Conservation (phyloP, 331 rosid species). For the Dryas integrifolia region DNA sequence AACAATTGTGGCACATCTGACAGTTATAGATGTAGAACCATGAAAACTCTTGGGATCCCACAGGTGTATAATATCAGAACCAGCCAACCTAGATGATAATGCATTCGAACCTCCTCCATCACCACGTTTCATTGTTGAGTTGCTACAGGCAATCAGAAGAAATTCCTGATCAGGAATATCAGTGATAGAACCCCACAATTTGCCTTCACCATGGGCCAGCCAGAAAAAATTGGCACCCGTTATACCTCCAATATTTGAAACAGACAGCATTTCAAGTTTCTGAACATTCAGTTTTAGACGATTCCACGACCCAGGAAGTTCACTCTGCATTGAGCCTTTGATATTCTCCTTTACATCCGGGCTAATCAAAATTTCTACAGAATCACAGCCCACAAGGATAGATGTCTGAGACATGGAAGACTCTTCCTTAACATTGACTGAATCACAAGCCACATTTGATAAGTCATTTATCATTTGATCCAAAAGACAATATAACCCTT, state of each 20-base stretch:
- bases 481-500: constrained; percentile 44
- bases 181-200: constrained; percentile 63
- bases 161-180: constrained; percentile 69
- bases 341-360: constrained; percentile 51
- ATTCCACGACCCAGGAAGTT: constrained; percentile 91
- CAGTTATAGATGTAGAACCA: constrained; percentile 57
- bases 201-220: constrained; percentile 83
- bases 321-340: constrained; percentile 65
- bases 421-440: constrained; percentile 36
- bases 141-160: constrained; percentile 70
- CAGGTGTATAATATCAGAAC: constrained; percentile 68
- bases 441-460: constrained; percentile 39
- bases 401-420: constrained; percentile 59
- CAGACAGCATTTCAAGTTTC: constrained; percentile 65
- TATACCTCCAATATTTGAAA: constrained; percentile 70
- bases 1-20: constrained; percentile 77
- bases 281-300: constrained; percentile 61
- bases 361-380: constrained; percentile 54
- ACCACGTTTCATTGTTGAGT: constrained; percentile 76
- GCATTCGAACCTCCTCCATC: constrained; percentile 94
- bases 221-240: constrained; percentile 67
- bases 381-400: constrained; percentile 54
- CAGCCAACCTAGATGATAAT: constrained; percentile 72
- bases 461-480: constrained; percentile 55
- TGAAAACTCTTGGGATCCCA: constrained; percentile 64